Conservation (phyloP, 2,329 filamentous ascomycete species). For the Epichloe bromicola region DNA sequence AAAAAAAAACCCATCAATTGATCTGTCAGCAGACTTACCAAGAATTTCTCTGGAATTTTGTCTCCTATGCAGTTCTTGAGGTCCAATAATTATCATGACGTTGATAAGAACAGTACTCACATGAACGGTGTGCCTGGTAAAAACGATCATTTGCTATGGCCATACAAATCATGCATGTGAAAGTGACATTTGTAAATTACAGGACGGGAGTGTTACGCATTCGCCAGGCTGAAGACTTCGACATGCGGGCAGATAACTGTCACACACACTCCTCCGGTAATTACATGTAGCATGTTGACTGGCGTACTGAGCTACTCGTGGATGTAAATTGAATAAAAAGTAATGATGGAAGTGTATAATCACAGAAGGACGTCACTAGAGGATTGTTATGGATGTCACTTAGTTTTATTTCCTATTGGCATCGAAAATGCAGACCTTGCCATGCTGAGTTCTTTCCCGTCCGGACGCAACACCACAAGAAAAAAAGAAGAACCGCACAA, state of each 20-base stretch:
- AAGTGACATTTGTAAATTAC: too few relatives aligned
- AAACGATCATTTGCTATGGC: not conserved
- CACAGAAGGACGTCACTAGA: not conserved
- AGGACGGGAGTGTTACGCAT: too few relatives aligned
- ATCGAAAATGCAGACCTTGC: conserved; percentile 29
- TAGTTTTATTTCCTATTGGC: conserved; percentile 27
- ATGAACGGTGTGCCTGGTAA: too few relatives aligned
- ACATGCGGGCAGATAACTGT: too few relatives aligned
- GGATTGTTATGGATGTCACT: conserved; percentile 18
- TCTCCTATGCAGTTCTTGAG: too few relatives aligned
- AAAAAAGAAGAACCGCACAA: conserved; percentile 20
- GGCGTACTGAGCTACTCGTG: not conserved
- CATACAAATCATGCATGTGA: not conserved
- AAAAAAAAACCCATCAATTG: too few relatives aligned
- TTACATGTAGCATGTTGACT: not conserved
- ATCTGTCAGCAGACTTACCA: too few relatives aligned
- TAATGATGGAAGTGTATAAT: not conserved
- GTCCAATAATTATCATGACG: too few relatives aligned
- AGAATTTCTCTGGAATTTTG: too few relatives aligned
- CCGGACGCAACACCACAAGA: conserved; percentile 30
- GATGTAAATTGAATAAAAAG: not conserved
- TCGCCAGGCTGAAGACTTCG: too few relatives aligned
- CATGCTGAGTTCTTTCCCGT: conserved; percentile 31
- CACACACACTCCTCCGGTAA: not conserved
- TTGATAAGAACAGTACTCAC: not conserved